Evolutionary conservation across 169 alveolate species (phyloP).

Genomic region (Ichthyophthirius multifiliis): DNA sequence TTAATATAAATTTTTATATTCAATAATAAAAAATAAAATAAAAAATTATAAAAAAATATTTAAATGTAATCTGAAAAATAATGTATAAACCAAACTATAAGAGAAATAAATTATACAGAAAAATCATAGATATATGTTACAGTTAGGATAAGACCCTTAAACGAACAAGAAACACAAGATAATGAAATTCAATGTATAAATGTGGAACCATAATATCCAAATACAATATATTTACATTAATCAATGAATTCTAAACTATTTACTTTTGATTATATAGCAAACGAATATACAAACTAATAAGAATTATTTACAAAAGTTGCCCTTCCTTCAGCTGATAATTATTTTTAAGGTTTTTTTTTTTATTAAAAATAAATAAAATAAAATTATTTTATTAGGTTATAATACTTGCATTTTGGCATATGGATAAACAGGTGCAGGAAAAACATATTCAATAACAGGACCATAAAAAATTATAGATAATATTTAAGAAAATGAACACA

Average conservation of each 20-base stretch:
- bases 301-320: conserved; percentile 26
- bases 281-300: conserved; percentile 1
- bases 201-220: not conserved
- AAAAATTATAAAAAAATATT: too few species aligned
- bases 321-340: conserved; percentile 3
- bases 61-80: too few species aligned
- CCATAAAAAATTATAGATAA: too few species aligned
- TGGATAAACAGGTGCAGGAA: conserved; percentile 41
- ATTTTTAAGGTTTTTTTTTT: not conserved
- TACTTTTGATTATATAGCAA: conserved; percentile 11
- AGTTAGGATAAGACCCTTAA: conserved; percentile 30
- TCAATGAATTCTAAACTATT: not conserved
- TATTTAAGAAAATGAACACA: too few species aligned
- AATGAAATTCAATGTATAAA: not conserved
- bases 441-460: conserved; percentile 30
- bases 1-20: too few species aligned
- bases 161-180: not conserved
- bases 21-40: too few species aligned
- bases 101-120: too few species aligned
- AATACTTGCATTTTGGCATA: conserved; percentile 34
- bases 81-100: too few species aligned
- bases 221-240: not conserved
- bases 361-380: not conserved
- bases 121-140: too few species aligned
- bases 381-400: not conserved